A percentile compares a stretch with the other conserved stretches of the same genome.
Evolutionary conservation across 371 early-diverging fungal genomes (phyloP).

Genomic region (Apophysomyces ossiformis): DNA sequence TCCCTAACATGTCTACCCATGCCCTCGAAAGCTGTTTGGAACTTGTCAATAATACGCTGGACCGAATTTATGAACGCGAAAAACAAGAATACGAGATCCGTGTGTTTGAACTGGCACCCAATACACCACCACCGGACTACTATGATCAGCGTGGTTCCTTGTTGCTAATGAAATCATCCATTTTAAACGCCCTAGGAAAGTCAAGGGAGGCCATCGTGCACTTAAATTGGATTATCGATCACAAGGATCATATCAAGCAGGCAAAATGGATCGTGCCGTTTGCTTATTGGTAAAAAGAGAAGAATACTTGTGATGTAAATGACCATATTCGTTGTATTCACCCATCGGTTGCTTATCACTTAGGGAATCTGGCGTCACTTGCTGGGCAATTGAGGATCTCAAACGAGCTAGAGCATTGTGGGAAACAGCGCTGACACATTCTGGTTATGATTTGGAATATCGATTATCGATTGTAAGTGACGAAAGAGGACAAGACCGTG

Average conservation of each 20-base stretch:
- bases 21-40: conserved; percentile 41
- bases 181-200: conserved; percentile 40
- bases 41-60: conserved; percentile 47
- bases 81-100: conserved; percentile 54
- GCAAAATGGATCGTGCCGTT: conserved; percentile 67
- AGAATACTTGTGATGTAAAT: not conserved
- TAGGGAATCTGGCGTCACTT: conserved; percentile 64
- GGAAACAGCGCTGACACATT: conserved; percentile 53
- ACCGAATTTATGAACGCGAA: conserved; percentile 49
- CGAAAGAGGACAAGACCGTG: not conserved
- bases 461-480: conserved; percentile 48
- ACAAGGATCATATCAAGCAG: conserved; percentile 49
- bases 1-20: conserved; percentile 54
- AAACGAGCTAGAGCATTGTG: conserved; percentile 54
- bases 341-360: not conserved
- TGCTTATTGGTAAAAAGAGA: conserved; percentile 57
- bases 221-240: conserved; percentile 65
- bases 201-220: conserved; percentile 47
- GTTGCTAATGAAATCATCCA: conserved; percentile 44
- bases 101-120: conserved; percentile 46
- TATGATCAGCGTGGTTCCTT: conserved; percentile 51
- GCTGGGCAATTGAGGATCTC: conserved; percentile 52
- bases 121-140: conserved; percentile 45
- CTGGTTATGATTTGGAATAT: conserved; percentile 64
- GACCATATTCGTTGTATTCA: not conserved